Evolutionary conservation across 129 eudicot species (phyloP).

Genomic region (Helichrysum umbraculigerum): DNA sequence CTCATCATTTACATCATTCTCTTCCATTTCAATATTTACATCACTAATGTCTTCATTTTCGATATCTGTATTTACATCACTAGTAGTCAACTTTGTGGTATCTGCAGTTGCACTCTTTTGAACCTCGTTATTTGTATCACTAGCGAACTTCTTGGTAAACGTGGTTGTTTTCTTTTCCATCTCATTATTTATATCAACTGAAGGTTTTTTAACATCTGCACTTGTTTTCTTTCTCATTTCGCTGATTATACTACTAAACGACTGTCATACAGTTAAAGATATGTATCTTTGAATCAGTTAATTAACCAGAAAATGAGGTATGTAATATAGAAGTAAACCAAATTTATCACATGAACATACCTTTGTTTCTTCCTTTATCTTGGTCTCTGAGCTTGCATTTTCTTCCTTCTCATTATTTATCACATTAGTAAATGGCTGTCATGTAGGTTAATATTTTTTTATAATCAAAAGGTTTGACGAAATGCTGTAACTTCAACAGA

Average conservation of each 20-base stretch:
- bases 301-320: neutral
- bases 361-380: constrained; percentile 34
- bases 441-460: constrained; percentile 6
- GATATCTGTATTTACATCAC: neutral
- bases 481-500: neutral
- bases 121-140: neutral
- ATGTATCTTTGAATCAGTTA: neutral
- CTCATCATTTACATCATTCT: constrained; percentile 1
- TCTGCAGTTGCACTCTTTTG: constrained; percentile 15
- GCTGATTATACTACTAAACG: constrained; percentile 31
- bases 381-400: constrained; percentile 17
- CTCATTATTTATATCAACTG: neutral
- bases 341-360: constrained; percentile 6
- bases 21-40: neutral
- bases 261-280: constrained; percentile 23
- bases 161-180: constrained; percentile 8
- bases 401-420: constrained; percentile 31
- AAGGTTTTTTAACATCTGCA: constrained; percentile 14
- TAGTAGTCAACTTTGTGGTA: constrained; percentile 11
- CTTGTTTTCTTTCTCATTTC: constrained; percentile 38
- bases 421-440: constrained; percentile 22
- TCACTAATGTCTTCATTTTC: neutral
- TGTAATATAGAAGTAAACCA: neutral
- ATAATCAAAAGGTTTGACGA: neutral
- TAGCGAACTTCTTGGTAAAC: constrained; percentile 1